Conservation (phyloP, 2,329 filamentous ascomycete species). For the Aspergillus costaricaensis region DNA sequence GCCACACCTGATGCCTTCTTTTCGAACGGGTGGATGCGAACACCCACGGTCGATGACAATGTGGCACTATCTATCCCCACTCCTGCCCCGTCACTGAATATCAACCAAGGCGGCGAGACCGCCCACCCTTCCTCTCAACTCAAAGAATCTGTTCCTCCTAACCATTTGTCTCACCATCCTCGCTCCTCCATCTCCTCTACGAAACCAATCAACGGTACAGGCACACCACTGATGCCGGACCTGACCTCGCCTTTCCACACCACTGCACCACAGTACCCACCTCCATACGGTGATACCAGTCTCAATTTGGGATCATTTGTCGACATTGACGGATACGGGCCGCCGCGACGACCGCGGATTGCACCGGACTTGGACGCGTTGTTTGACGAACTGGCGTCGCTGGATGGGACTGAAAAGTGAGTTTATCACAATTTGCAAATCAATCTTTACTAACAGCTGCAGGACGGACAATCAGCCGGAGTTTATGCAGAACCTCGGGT, state of each 20-base stretch:
- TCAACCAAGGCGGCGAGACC: slow-evolving; percentile 23
- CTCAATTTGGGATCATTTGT: slow-evolving; percentile 30
- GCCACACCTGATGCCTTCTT: slow-evolving; percentile 26
- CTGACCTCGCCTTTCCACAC: slow-evolving; percentile 27
- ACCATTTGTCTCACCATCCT: slow-evolving; percentile 6
- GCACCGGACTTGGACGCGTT: slow-evolving; percentile 51
- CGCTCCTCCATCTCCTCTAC: slow-evolving; percentile 23
- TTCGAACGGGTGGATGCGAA: slow-evolving; percentile 32
- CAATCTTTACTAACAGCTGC: not conserved
- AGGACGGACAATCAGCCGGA: slow-evolving; percentile 40
- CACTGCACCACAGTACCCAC: slow-evolving; percentile 27
- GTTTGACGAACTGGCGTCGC: slow-evolving; percentile 60
- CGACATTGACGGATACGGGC: slow-evolving; percentile 34
- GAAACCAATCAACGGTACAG: slow-evolving; percentile 22
- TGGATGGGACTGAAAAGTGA: slow-evolving; percentile 56
- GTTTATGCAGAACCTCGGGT: slow-evolving; percentile 44
- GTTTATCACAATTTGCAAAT: not conserved
- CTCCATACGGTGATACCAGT: slow-evolving; percentile 30
- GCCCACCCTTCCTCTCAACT: slow-evolving; percentile 22
- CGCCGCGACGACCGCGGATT: slow-evolving; percentile 33
- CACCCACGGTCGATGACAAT: slow-evolving; percentile 29
- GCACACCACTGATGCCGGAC: slow-evolving; percentile 25
- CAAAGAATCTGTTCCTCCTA: slow-evolving; percentile 17
- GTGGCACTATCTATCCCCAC: slow-evolving; percentile 30
- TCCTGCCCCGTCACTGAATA: slow-evolving; percentile 31